phyloP scores from a whole-genome alignment of 1,284 basidiomycete genomes.

The Puccinia brachypodii region DNA sequence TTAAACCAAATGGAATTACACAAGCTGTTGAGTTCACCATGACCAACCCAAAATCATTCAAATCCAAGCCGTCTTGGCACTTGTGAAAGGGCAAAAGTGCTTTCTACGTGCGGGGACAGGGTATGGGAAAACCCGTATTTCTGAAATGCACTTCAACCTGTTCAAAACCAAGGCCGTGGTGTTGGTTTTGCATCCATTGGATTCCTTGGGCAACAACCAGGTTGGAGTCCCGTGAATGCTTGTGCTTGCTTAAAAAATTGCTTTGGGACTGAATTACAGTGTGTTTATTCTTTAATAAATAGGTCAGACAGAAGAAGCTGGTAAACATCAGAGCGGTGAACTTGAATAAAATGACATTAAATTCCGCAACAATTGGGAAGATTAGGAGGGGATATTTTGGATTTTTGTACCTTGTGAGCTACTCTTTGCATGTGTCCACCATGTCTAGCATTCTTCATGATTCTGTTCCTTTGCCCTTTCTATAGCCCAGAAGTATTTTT shows the following conservation, averaged over 20 bases:
- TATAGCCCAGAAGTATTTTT: conserved; percentile 23
- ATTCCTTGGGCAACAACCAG: conserved; percentile 5
- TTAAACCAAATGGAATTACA: conserved; percentile 22
- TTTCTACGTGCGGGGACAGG: neutral
- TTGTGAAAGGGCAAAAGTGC: neutral
- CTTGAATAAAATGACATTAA: neutral
- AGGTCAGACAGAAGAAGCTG: neutral
- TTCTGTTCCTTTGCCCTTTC: neutral
- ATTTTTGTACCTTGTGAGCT: conserved; percentile 6
- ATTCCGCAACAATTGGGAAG: neutral
- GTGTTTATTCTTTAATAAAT: too few species aligned
- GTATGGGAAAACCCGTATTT: neutral
- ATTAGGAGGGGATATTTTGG: neutral
- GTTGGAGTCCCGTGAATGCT: neutral
- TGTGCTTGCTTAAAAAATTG: too few species aligned
- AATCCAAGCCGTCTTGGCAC: neutral
- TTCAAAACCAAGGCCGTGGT: neutral
- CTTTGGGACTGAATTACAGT: too few species aligned
- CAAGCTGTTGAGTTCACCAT: neutral
- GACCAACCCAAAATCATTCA: neutral
- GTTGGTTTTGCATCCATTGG: neutral
- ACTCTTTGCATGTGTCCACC: too few species aligned
- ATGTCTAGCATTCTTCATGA: neutral
- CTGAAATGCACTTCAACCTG: too few species aligned
- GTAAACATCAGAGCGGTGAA: neutral